Evolutionary conservation across 2,329 filamentous ascomycete genomes (phyloP).

Genomic region (Paracamarosporium sp.): DNA sequence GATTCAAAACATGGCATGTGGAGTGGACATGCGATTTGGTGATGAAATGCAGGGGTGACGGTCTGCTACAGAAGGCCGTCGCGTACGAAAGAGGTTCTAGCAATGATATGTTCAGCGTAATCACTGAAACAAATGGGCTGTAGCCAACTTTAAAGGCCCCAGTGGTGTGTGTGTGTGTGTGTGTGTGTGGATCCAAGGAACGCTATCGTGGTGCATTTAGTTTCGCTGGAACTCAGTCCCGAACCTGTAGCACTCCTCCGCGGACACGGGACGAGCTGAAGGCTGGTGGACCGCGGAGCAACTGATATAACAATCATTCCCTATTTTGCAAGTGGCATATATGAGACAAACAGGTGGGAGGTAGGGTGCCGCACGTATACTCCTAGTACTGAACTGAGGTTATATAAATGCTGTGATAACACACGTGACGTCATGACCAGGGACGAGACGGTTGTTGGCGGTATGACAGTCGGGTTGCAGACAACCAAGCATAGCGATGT

Average conservation of each 20-base stretch:
- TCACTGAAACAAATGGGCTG: neutral
- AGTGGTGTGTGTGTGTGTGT: no score
- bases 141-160: neutral
- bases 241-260: neutral
- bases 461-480: no score
- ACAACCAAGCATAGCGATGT: neutral
- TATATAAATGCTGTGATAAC: neutral
- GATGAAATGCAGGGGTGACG: neutral
- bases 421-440: conserved; percentile 6
- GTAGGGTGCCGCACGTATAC: neutral
- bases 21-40: neutral
- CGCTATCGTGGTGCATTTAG: neutral
- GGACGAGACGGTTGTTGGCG: neutral
- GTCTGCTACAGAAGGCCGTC: neutral
- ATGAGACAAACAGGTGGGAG: neutral
- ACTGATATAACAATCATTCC: neutral
- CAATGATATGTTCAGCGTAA: neutral
- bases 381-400: no score
- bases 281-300: neutral
- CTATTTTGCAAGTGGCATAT: neutral
- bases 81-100: neutral
- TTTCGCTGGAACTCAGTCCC: neutral
- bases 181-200: neutral
- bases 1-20: neutral
- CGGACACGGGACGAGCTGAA: neutral